Conservation (phyloP, 352 stramenopile genomes). For the Elongisporangium anandrum region DNA sequence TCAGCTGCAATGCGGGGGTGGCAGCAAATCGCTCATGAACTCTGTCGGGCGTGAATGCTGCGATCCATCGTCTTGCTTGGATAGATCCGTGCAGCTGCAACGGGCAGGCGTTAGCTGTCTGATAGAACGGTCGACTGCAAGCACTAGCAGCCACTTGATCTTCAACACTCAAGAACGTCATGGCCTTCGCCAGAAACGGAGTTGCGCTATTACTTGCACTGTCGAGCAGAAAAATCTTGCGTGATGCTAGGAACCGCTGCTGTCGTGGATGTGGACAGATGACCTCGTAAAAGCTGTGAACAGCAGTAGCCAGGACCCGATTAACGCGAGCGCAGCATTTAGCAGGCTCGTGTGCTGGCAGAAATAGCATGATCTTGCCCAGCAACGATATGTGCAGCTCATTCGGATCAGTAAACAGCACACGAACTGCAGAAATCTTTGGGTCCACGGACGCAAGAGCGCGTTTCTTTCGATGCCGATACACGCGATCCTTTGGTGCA, state of each 20-base stretch:
- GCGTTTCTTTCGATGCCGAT: conserved; percentile 21
- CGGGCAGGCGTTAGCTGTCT: conserved; percentile 16
- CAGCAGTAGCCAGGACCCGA: conserved; percentile 16
- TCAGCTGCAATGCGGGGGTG: conserved; percentile 16
- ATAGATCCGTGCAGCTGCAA: conserved; percentile 16
- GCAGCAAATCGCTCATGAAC: conserved; percentile 23
- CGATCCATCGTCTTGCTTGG: conserved; percentile 12
- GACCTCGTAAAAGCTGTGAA: conserved; percentile 30
- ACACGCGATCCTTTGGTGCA: conserved; percentile 25
- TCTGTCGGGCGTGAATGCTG: conserved; percentile 10
- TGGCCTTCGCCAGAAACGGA: conserved; percentile 14
- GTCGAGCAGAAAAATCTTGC: conserved; percentile 15
- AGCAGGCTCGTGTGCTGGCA: conserved; percentile 23
- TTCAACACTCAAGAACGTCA: conserved; percentile 16
- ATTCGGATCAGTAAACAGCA: conserved; percentile 19
- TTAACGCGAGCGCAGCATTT: conserved; percentile 30
- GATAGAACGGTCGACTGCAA: conserved; percentile 25
- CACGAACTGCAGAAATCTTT: conserved; percentile 5
- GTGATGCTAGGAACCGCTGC: conserved; percentile 25
- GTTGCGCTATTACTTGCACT: neutral
- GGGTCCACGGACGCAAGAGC: conserved; percentile 2
- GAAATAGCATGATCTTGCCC: conserved; percentile 32
- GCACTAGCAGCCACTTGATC: conserved; percentile 27
- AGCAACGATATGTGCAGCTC: conserved; percentile 16
- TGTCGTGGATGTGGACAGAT: conserved; percentile 36